Conservation (phyloP, 805 yeast species). For the Starmerella bombicola region DNA sequence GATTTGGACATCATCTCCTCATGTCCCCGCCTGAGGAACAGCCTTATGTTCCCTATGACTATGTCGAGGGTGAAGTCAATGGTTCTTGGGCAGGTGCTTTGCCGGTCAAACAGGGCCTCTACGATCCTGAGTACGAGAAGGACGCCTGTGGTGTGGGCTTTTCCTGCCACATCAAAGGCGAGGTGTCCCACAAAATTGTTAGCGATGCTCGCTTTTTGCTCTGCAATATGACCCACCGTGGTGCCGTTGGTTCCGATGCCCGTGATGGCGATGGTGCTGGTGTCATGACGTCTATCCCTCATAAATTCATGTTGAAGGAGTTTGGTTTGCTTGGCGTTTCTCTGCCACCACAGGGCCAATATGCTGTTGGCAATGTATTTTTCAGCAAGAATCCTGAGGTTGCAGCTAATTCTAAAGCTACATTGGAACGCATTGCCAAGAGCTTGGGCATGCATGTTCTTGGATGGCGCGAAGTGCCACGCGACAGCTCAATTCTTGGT, state of each 20-base stretch:
- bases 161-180: slow-evolving; percentile 86
- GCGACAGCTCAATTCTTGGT: slow-evolving; percentile 85
- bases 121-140: slow-evolving; percentile 85
- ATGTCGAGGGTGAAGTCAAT: slow-evolving; percentile 67
- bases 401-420: slow-evolving; percentile 53
- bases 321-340: slow-evolving; percentile 56
- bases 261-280: slow-evolving; percentile 99
- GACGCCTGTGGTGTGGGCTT: slow-evolving; percentile 99
- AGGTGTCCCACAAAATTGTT: slow-evolving; percentile 77
- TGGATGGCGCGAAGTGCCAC: slow-evolving; percentile 93
- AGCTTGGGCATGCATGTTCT: slow-evolving; percentile 68
- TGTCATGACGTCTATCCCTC: slow-evolving; percentile 84
- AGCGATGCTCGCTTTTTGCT: slow-evolving; percentile 74
- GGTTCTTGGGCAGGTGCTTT: slow-evolving; percentile 84
- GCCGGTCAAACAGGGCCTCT: slow-evolving; percentile 78
- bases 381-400: slow-evolving; percentile 73
- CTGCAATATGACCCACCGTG: slow-evolving; percentile 98
- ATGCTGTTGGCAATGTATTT: slow-evolving; percentile 89
- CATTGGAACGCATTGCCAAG: slow-evolving; percentile 70
- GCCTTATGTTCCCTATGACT: slow-evolving; percentile 36
- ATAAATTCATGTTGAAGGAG: slow-evolving; percentile 73
- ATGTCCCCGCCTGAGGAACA: slow-evolving; percentile 12
- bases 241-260: slow-evolving; percentile 92
- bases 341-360: slow-evolving; percentile 71
- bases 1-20: not conserved